phyloP scores from a whole-genome alignment of 2,329 filamentous ascomycete species.

The Fusarium sp. region DNA sequence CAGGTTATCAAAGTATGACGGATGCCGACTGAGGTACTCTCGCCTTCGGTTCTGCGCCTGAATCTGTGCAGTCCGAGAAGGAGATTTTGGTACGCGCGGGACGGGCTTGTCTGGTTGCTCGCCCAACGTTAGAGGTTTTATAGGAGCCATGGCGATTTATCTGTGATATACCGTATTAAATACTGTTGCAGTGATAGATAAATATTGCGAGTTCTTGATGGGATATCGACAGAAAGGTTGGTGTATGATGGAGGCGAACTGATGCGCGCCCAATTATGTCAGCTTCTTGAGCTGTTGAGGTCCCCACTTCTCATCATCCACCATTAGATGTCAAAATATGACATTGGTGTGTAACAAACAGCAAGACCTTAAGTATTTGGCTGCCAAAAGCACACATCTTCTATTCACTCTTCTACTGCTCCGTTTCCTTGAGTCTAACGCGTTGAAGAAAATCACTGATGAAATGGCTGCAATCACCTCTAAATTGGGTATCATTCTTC shows the following conservation, averaged over 20 bases:
- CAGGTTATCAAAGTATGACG: slow-evolving; percentile 72
- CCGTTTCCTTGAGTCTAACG: not conserved
- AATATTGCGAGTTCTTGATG: not conserved
- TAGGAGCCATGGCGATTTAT: slow-evolving; percentile 27
- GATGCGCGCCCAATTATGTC: slow-evolving; percentile 3
- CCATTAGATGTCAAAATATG: not conserved
- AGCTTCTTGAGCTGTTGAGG: not conserved
- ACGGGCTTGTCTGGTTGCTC: slow-evolving; percentile 49
- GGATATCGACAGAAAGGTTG: not conserved
- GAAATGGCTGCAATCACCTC: not conserved
- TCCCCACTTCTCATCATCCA: slow-evolving; percentile 1
- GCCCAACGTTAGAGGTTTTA: not conserved
- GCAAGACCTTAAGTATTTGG: not conserved
- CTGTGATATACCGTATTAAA: not conserved
- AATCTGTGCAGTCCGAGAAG: slow-evolving; percentile 58
- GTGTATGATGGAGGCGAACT: not conserved
- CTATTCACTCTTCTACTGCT: not conserved
- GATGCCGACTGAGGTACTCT: slow-evolving; percentile 77
- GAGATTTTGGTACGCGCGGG: slow-evolving; percentile 57
- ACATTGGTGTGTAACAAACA: not conserved
- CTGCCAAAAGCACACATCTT: not conserved
- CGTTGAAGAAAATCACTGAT: not conserved
- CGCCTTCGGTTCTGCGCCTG: slow-evolving; percentile 79
- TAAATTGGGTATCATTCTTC: not conserved
- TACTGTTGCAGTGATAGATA: not conserved